Percentiles rank a stretch among this genome's conserved stretches.
Evolutionary conservation across 345 rosid species (phyloP).

Genomic region (Ceriops zippeliana): DNA sequence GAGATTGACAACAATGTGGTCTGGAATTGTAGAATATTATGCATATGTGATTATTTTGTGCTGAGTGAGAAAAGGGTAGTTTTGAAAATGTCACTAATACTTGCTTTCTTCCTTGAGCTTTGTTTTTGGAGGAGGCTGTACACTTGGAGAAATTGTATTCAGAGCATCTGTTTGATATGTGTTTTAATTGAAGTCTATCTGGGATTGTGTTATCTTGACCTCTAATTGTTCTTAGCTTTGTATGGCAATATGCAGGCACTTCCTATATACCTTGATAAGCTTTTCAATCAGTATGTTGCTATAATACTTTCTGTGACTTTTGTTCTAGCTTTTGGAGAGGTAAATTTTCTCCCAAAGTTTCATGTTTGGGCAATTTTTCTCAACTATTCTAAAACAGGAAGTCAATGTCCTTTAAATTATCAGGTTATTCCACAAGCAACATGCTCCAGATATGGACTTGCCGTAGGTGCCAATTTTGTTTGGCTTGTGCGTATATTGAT

Average conservation of each 20-base stretch:
- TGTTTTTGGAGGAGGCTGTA: neutral
- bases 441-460: constrained; percentile 88
- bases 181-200: neutral
- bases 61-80: no score
- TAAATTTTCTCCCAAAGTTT: constrained; percentile 24
- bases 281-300: constrained; percentile 88
- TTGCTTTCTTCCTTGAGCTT: no score
- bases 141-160: no score
- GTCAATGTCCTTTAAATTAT: constrained; percentile 11
- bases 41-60: neutral
- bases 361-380: neutral
- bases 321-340: constrained; percentile 91
- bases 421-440: constrained; percentile 97
- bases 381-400: neutral
- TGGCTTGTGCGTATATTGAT: constrained; percentile 81
- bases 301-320: constrained; percentile 87
- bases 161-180: neutral
- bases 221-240: constrained; percentile 10
- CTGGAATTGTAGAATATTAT: neutral
- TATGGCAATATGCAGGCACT: constrained; percentile 61
- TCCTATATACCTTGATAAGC: constrained; percentile 85
- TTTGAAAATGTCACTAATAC: no score
- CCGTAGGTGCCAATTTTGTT: constrained; percentile 79
- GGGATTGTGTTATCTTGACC: neutral
- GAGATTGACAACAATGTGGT: neutral